Base-by-base conservation (phyloP, 1,139 yeast genomes). In the Debaryomyces sp. region DNA sequence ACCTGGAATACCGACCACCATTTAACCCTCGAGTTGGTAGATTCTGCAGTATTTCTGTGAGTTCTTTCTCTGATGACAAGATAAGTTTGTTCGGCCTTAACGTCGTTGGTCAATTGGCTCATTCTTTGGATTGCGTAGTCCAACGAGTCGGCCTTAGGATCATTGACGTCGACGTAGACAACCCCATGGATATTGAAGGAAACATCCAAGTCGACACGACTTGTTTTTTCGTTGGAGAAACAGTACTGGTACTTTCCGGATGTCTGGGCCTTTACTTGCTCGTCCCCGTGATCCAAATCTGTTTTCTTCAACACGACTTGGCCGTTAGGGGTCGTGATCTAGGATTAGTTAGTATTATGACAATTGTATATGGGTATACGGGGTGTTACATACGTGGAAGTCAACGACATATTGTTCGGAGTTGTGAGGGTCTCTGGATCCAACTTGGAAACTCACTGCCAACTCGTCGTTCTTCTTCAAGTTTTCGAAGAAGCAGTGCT, bases 1-100 rank as follows among this genome's bases (percentile, higher is more conserved):
- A 94, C 77, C 73, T 94, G 99, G 79, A 92, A 88, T 35, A 89
- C 80, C 26, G 96, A 89, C 99, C 99, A 94, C 91, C 96, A 94
- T 73, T 94, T 94, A 61, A 94, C 98, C 65, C 99, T 85, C 49
- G 96, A 87, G 71, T 94, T 94, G 46, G 99, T 94, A 26, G 96
- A 87, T 73, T 94, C 99, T 6, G 99, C 98, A 15, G 99, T 94
- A 73, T 94, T 94, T 80, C 99, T 88, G 71, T 94, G 99, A 30
- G 96, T 89, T 73, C 98, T 86, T 73, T 94, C 99, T 72, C 99
- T 86, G 53, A 94, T 91, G 43, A 91, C 96, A 62, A 94, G 86
- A 73, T 94, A 94, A 57, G 90, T 83, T 65, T 87, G 95, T 73
- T 94, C 99, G 58, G 92, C 95, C 71, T 87, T 88, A 54, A 94